Percentiles rank a stretch among this genome's conserved stretches.
phyloP scores from a whole-genome alignment of 345 rosid genomes.

The Linum trigynum region DNA sequence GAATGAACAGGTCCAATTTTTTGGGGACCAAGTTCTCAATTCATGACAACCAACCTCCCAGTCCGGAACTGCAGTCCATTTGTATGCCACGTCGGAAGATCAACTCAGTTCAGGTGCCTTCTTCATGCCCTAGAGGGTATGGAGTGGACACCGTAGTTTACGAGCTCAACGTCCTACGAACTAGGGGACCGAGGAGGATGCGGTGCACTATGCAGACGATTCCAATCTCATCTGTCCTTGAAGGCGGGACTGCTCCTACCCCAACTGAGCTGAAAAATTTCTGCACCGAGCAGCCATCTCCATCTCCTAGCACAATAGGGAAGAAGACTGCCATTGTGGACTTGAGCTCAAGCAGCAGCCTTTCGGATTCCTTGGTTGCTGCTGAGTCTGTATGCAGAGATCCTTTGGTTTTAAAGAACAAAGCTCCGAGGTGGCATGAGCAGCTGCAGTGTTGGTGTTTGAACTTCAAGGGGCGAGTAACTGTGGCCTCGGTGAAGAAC shows the following conservation, averaged over 20 bases:
- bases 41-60: slow-evolving; percentile 52
- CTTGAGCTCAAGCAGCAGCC: slow-evolving; percentile 31
- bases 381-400: slow-evolving; percentile 15
- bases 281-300: slow-evolving; percentile 14
- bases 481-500: slow-evolving; percentile 90
- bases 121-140: slow-evolving; percentile 36
- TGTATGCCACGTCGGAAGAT: slow-evolving; percentile 22
- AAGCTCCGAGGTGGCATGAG: slow-evolving; percentile 96
- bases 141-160: slow-evolving; percentile 48
- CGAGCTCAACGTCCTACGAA: slow-evolving; percentile 74
- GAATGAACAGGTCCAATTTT: slow-evolving; percentile 70
- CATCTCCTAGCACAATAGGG: slow-evolving; percentile 21
- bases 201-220: slow-evolving; percentile 56
- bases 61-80: slow-evolving; percentile 24
- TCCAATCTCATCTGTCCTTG: slow-evolving; percentile 55
- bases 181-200: slow-evolving; percentile 94
- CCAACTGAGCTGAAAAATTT: slow-evolving; percentile 34
- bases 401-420: slow-evolving; percentile 63
- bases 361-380: slow-evolving; percentile 11
- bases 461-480: slow-evolving; percentile 81
- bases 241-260: slow-evolving; percentile 50
- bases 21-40: slow-evolving; percentile 82
- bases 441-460: slow-evolving; percentile 95
- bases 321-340: slow-evolving; percentile 28
- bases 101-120: slow-evolving; percentile 29